phyloP scores from a whole-genome alignment of 176 grass and related monocot species.

The Olyra latifolia region DNA sequence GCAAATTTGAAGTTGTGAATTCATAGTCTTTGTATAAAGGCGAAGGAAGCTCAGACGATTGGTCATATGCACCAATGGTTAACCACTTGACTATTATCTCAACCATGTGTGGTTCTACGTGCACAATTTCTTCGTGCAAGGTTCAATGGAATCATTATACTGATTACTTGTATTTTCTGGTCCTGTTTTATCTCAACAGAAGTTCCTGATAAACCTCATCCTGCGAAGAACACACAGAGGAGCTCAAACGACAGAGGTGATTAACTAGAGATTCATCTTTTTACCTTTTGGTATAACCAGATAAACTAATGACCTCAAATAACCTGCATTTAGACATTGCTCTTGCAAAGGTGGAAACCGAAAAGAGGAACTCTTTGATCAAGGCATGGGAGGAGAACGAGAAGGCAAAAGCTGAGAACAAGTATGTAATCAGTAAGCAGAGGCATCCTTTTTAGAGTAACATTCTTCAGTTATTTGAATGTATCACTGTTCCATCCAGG shows the following conservation, averaged over 20 bases:
- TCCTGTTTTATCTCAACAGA: slow-evolving; percentile 32
- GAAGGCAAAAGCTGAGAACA: slow-evolving; percentile 83
- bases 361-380: slow-evolving; percentile 72
- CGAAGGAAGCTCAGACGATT: too few relatives aligned
- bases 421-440: slow-evolving; percentile 32
- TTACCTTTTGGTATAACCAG: not conserved
- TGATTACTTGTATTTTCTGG: not conserved
- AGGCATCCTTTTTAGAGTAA: not conserved
- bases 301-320: slow-evolving; percentile 13
- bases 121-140: too few relatives aligned
- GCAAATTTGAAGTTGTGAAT: too few relatives aligned
- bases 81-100: too few relatives aligned
- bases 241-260: slow-evolving; percentile 69
- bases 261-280: not conserved
- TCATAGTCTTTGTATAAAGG: too few relatives aligned
- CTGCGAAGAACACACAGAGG: slow-evolving; percentile 28
- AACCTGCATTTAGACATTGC: slow-evolving; percentile 46
- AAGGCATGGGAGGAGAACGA: slow-evolving; percentile 86
- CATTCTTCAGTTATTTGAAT: not conserved
- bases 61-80: too few relatives aligned
- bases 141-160: too few relatives aligned
- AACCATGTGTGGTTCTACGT: too few relatives aligned
- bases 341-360: slow-evolving; percentile 67
- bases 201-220: slow-evolving; percentile 27
- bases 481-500: not conserved